These are phyloP conservation scores for Xylaria sp. DNA, from an alignment of 2,329 filamentous ascomycete species.

Conservation along the genomic window DNA sequence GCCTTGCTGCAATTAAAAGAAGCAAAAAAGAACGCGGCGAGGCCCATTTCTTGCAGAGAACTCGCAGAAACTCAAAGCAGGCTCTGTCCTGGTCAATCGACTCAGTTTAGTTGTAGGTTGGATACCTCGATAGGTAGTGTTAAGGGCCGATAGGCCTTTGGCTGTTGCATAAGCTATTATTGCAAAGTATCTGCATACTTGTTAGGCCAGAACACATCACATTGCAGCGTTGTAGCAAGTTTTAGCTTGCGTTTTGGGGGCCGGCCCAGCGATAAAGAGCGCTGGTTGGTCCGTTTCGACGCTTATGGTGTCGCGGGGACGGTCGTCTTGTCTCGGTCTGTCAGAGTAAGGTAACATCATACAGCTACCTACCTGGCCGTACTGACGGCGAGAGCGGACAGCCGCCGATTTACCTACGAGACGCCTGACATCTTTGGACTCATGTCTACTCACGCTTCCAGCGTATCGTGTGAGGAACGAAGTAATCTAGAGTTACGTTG, in stretches of 20 bases:
- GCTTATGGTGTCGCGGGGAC: not conserved
- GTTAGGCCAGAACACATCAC: constrained; percentile 3
- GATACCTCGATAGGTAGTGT: not conserved
- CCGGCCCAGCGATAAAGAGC: not conserved
- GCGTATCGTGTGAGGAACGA: not conserved
- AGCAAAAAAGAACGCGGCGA: not conserved
- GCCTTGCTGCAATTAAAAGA: not conserved
- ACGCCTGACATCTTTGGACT: not conserved
- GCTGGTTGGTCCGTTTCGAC: not conserved
- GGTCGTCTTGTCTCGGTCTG: constrained; percentile 3
- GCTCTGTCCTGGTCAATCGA: constrained; percentile 3
- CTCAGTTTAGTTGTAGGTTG: too few species aligned
- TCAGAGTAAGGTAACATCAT: not conserved
- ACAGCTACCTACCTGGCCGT: not conserved
- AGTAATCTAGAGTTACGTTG: not conserved
- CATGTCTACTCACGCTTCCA: not conserved
- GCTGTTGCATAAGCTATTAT: not conserved
- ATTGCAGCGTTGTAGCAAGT: constrained; percentile 20
- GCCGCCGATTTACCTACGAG: not conserved
- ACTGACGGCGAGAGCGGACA: not conserved
- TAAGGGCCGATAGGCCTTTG: constrained; percentile 15
- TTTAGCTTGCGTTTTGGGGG: constrained; percentile 14
- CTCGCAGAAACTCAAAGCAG: not conserved
- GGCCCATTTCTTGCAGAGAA: constrained; percentile 1
- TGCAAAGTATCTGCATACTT: constrained; percentile 4